A percentile compares a stretch with the other conserved stretches of the same genome.
Conservation (phyloP, 2,329 filamentous ascomycete species). For the Penicillium sp. region DNA sequence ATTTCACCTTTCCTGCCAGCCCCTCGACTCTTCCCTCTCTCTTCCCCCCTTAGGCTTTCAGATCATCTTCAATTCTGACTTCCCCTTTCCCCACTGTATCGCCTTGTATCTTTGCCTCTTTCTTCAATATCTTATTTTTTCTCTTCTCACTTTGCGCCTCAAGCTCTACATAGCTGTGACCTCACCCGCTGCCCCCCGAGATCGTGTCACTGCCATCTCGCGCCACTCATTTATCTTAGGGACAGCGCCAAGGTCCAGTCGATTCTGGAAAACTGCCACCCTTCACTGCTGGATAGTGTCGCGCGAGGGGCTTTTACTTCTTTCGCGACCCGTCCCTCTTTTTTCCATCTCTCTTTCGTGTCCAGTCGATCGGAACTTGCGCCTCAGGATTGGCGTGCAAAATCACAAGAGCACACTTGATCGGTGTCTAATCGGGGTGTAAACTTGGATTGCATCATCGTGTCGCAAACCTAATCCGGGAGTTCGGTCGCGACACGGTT, state of each 20-base stretch:
- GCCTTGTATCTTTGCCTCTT: conserved; percentile 1
- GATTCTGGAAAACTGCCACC: neutral
- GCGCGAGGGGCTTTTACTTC: conserved; percentile 1
- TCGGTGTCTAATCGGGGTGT: neutral
- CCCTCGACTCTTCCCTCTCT: conserved; percentile 22
- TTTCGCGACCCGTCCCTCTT: neutral
- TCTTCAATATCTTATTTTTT: conserved; percentile 5
- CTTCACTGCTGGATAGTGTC: conserved; percentile 8
- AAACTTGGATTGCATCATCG: conserved; percentile 25
- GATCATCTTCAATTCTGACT: conserved; percentile 8
- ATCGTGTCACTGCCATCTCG: conserved; percentile 4
- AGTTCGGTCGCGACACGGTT: conserved; percentile 17
- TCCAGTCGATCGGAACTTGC: neutral
- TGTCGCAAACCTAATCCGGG: conserved; percentile 20
- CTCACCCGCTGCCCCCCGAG: conserved; percentile 5
- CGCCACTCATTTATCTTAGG: conserved; percentile 6
- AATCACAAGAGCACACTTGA: neutral
- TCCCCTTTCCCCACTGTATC: conserved; percentile 7
- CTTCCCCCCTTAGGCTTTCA: conserved; percentile 14
- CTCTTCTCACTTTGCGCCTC: conserved; percentile 4
- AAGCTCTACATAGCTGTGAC: conserved; percentile 6
- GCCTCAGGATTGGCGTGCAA: neutral
- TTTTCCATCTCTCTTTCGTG: neutral
- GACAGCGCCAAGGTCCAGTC: conserved; percentile 1
- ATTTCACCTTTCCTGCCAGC: conserved; percentile 24